Evolutionary conservation across 2,329 filamentous ascomycete species (phyloP).

Genomic region (Claviceps fusiformis): DNA sequence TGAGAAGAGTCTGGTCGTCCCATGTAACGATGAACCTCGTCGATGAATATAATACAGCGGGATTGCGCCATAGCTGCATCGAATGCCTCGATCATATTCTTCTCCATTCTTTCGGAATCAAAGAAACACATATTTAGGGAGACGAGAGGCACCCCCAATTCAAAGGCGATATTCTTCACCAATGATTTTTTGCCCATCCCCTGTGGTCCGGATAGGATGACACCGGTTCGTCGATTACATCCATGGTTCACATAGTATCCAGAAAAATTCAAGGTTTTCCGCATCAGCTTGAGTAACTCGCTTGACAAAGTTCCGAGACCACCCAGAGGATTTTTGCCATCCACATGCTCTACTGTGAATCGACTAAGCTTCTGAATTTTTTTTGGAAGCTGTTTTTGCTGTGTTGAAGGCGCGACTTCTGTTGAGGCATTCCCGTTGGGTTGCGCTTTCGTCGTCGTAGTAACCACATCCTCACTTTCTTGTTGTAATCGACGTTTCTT

Average conservation of each 20-base stretch:
- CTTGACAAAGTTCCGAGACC: conserved; percentile 17
- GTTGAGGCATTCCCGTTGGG: background rate
- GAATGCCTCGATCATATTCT: conserved; percentile 24
- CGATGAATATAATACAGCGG: conserved; percentile 82
- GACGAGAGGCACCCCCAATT: conserved; percentile 60
- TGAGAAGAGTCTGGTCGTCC: conserved; percentile 65
- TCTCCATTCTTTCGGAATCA: conserved; percentile 26
- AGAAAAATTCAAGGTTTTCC: conserved; percentile 10
- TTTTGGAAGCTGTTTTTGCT: conserved; percentile 16
- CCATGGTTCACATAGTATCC: conserved; percentile 8
- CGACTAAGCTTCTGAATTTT: conserved; percentile 18
- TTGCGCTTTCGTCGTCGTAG: conserved; percentile 1
- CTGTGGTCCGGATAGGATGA: conserved; percentile 65
- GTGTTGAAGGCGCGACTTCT: conserved; percentile 5
- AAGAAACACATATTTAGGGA: conserved; percentile 28
- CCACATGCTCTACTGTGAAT: conserved; percentile 17
- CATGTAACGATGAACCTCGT: conserved; percentile 75
- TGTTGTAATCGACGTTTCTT: conserved; percentile 22
- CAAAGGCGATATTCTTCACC: conserved; percentile 58
- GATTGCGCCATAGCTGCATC: conserved; percentile 78
- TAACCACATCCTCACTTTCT: conserved; percentile 13
- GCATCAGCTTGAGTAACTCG: conserved; percentile 9
- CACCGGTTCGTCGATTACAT: conserved; percentile 29
- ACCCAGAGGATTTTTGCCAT: conserved; percentile 13
- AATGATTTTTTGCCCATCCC: conserved; percentile 74